Percentiles rank a stretch among this genome's conserved stretches.
phyloP scores from a whole-genome alignment of 305 asterid species.

The Solanum aculeatissimum region DNA sequence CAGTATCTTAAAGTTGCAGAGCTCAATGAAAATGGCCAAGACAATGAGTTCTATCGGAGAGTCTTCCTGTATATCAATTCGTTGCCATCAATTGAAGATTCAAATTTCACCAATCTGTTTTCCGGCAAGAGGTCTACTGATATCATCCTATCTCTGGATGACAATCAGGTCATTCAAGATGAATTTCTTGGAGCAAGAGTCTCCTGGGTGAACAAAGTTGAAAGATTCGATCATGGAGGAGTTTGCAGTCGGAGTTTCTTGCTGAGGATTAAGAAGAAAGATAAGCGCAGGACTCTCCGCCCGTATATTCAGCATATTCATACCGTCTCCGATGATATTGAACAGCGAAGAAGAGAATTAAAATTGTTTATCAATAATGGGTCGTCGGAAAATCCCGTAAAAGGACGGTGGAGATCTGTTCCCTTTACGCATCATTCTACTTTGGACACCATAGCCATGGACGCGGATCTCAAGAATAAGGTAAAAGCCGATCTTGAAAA shows the following conservation, averaged over 20 bases:
- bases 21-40: slow-evolving; percentile 41
- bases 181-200: slow-evolving; percentile 57
- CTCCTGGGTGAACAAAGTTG: slow-evolving; percentile 34
- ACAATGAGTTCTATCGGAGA: slow-evolving; percentile 38
- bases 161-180: slow-evolving; percentile 38
- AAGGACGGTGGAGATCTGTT: slow-evolving; percentile 40
- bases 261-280: slow-evolving; percentile 43
- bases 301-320: slow-evolving; percentile 69
- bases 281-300: slow-evolving; percentile 49
- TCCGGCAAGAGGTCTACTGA: slow-evolving; percentile 47
- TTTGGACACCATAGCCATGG: slow-evolving; percentile 51
- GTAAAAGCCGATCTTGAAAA: slow-evolving; percentile 45
- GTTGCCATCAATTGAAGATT: slow-evolving; percentile 45
- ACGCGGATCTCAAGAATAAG: slow-evolving; percentile 44
- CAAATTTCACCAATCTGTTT: slow-evolving; percentile 55
- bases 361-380: slow-evolving; percentile 27
- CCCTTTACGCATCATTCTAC: slow-evolving; percentile 54
- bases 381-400: neutral
- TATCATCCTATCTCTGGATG: slow-evolving; percentile 41
- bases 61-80: slow-evolving; percentile 49
- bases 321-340: slow-evolving; percentile 49
- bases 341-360: slow-evolving; percentile 30
- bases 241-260: slow-evolving; percentile 18
- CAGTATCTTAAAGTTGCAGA: slow-evolving; percentile 59
- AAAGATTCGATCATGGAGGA: neutral